These are phyloP conservation scores for Begonia loranthoides DNA, from an alignment of 306 rosid genomes.

Conservation along the genomic window DNA sequence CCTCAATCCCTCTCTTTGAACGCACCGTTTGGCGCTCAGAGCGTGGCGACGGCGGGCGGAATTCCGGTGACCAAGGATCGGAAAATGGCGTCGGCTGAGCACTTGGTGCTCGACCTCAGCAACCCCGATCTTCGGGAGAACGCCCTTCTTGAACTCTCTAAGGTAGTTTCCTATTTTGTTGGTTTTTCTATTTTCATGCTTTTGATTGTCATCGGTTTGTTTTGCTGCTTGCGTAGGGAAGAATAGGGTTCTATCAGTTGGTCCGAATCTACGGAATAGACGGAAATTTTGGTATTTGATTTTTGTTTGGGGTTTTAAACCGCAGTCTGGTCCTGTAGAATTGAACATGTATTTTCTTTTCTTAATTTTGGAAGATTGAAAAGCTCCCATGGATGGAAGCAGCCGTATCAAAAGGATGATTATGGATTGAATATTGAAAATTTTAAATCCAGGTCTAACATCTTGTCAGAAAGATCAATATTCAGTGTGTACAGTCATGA, in stretches of 20 bases:
- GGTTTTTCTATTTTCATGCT: background rate
- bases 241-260: background rate
- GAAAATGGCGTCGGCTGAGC: conserved; percentile 51
- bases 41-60: conserved; percentile 16
- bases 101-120: conserved; percentile 42
- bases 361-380: too few relatives aligned
- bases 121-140: conserved; percentile 50
- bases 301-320: too few relatives aligned
- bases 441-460: too few relatives aligned
- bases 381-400: too few relatives aligned
- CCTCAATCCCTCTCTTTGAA: conserved; percentile 11
- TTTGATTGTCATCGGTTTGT: background rate
- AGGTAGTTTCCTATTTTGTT: conserved; percentile 16
- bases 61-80: conserved; percentile 30
- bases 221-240: background rate
- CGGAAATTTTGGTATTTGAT: too few relatives aligned
- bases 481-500: too few relatives aligned
- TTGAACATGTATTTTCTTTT: too few relatives aligned
- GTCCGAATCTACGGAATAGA: too few relatives aligned
- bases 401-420: too few relatives aligned
- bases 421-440: too few relatives aligned
- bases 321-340: too few relatives aligned
- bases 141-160: conserved; percentile 48
- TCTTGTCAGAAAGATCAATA: too few relatives aligned
- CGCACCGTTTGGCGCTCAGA: conserved; percentile 33